A percentile compares a stretch with the other conserved stretches of the same genome.
Evolutionary conservation across 2,329 filamentous ascomycete genomes (phyloP).

Genomic region (Penicillium decumbens): DNA sequence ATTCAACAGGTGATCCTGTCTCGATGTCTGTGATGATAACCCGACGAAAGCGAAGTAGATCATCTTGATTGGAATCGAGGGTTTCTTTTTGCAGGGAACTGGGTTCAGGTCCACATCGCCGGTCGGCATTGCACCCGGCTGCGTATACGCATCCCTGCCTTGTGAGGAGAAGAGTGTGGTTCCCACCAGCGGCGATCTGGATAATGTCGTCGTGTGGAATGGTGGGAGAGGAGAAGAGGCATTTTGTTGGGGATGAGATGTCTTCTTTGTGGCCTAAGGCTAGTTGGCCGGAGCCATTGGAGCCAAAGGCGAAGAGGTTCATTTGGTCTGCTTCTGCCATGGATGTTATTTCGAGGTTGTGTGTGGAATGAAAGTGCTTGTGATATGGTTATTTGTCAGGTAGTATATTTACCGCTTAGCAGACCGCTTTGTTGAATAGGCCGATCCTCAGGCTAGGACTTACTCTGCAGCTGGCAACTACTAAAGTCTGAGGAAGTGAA

Average conservation of each 20-base stretch:
- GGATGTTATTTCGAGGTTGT: not conserved
- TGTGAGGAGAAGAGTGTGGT: slow-evolving; percentile 76
- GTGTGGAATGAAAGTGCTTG: not conserved
- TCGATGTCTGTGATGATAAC: slow-evolving; percentile 20
- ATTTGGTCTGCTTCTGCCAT: slow-evolving; percentile 14
- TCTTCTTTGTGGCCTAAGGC: slow-evolving; percentile 68
- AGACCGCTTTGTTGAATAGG: not conserved
- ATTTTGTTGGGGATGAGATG: slow-evolving; percentile 61
- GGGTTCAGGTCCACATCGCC: slow-evolving; percentile 37
- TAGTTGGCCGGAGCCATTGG: slow-evolving; percentile 71
- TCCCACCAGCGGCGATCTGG: slow-evolving; percentile 64
- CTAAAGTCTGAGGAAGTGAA: not conserved
- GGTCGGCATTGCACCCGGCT: slow-evolving; percentile 57
- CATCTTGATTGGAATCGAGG: not conserved
- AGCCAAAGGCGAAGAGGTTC: slow-evolving; percentile 64
- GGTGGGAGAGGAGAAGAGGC: slow-evolving; percentile 47
- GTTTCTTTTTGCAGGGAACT: not conserved
- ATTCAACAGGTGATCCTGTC: slow-evolving; percentile 19
- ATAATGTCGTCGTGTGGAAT: slow-evolving; percentile 15
- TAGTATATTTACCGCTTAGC: not conserved
- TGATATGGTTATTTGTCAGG: not conserved
- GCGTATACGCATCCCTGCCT: slow-evolving; percentile 57
- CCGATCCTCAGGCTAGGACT: not conserved
- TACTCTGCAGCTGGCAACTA: not conserved
- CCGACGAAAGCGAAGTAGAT: slow-evolving; percentile 26